phyloP scores from a whole-genome alignment of 176 grass and related monocot species.

The Hordeum marinum region DNA sequence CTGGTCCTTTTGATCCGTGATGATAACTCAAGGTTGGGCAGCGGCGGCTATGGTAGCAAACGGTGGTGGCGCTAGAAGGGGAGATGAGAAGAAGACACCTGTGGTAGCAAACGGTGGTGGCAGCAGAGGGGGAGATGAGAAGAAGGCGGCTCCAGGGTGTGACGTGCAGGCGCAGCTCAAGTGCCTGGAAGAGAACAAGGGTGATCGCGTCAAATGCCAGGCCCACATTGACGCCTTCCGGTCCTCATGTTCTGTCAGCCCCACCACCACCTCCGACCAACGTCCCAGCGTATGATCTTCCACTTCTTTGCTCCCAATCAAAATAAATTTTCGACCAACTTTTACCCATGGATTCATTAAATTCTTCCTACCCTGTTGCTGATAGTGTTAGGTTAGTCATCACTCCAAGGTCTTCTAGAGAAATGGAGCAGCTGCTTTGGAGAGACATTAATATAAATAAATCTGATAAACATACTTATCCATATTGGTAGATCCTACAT shows the following conservation, averaged over 20 bases:
- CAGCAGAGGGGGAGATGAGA: background rate
- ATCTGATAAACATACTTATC: background rate
- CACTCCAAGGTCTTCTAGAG: background rate
- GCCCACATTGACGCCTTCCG: constrained; percentile 85
- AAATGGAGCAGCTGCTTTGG: background rate
- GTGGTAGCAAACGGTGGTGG: background rate
- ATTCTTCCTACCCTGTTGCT: background rate
- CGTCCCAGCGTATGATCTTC: background rate
- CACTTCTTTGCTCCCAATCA: background rate
- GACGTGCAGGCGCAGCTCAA: constrained; percentile 66
- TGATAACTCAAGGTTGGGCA: background rate
- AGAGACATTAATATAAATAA: background rate
- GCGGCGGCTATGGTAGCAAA: background rate
- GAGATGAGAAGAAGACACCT: background rate
- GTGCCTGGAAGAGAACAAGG: constrained; percentile 86
- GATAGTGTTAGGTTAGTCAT: background rate
- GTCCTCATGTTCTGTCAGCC: constrained; percentile 63
- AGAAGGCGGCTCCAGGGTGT: constrained; percentile 34
- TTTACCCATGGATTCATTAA: background rate
- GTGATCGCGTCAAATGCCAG: constrained; percentile 71
- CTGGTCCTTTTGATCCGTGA: constrained; percentile 12
- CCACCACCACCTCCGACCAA: background rate
- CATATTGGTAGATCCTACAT: background rate
- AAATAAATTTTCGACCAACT: background rate
- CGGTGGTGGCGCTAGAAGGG: background rate